Conservation (phyloP, 768 basidiomycete genomes). For the Lanmaoa rubissima region DNA sequence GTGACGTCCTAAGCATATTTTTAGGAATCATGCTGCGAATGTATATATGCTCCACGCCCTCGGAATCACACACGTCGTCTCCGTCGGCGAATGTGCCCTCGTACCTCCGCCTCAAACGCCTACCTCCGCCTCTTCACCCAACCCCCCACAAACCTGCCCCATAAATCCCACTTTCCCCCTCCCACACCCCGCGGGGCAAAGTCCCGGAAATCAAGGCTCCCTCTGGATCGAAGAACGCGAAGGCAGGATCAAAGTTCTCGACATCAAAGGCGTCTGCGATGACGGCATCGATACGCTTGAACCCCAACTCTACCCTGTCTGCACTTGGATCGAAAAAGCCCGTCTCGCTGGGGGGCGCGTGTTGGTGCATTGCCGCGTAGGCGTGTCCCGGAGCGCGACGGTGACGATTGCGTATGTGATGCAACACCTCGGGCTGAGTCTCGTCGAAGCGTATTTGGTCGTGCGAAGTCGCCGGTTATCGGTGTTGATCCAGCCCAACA, state of each 20-base stretch:
- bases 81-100: slow-evolving; percentile 92
- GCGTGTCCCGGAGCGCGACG: slow-evolving; percentile 92
- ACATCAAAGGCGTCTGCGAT: slow-evolving; percentile 91
- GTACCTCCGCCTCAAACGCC: slow-evolving; percentile 64
- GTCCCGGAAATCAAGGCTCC: slow-evolving; percentile 59
- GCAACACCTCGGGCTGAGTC: slow-evolving; percentile 81
- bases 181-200: slow-evolving; percentile 42
- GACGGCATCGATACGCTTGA: slow-evolving; percentile 95
- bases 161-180: slow-evolving; percentile 11
- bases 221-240: slow-evolving; percentile 87
- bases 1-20: background rate
- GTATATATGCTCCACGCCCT: slow-evolving; percentile 95
- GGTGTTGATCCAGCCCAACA: slow-evolving; percentile 92
- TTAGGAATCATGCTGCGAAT: slow-evolving; percentile 91
- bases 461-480: slow-evolving; percentile 87
- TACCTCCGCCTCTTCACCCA: background rate
- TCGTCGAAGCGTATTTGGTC: slow-evolving; percentile 92
- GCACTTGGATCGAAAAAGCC: slow-evolving; percentile 92
- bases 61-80: slow-evolving; percentile 96
- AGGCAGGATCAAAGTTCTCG: slow-evolving; percentile 86
- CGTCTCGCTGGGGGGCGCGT: slow-evolving; percentile 81
- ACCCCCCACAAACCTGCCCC: background rate
- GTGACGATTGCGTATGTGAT: slow-evolving; percentile 98
- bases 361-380: slow-evolving; percentile 97
- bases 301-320: slow-evolving; percentile 83